These are phyloP conservation scores for Fraxinus baroniana DNA, from an alignment of 305 asterid genomes.

Conservation along the genomic window DNA sequence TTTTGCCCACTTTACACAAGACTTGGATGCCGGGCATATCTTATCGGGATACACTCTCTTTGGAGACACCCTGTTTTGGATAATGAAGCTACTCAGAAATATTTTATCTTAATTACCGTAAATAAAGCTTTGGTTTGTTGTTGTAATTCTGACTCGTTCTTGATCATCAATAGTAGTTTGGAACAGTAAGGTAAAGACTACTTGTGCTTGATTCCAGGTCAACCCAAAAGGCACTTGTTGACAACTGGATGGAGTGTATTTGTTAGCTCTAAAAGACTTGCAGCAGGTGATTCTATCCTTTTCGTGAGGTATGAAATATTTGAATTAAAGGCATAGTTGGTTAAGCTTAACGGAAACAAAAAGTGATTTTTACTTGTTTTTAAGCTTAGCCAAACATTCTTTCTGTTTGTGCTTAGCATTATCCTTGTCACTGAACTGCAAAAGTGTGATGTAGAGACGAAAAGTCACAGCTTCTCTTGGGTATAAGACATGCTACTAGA, in stretches of 20 bases:
- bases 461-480: constrained; percentile 81
- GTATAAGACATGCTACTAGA: constrained; percentile 73
- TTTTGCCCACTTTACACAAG: not conserved
- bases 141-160: not conserved
- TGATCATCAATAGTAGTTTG: constrained; percentile 10
- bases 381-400: constrained; percentile 1
- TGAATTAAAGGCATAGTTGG: not conserved
- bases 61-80: not conserved
- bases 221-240: constrained; percentile 86
- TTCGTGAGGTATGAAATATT: constrained; percentile 62
- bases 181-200: constrained; percentile 6
- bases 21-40: not conserved
- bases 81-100: not conserved
- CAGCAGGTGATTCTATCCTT: constrained; percentile 92
- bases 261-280: constrained; percentile 83
- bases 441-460: constrained; percentile 61
- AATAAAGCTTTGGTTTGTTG: not conserved
- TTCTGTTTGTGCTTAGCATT: not conserved
- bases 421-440: constrained; percentile 21
- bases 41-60: not conserved
- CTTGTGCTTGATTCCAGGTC: constrained; percentile 53
- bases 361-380: not conserved
- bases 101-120: not conserved
- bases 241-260: constrained; percentile 98
- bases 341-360: not conserved